Base-by-base conservation (phyloP, 2,329 filamentous ascomycete species). In the Paecilomyces sp. region DNA sequence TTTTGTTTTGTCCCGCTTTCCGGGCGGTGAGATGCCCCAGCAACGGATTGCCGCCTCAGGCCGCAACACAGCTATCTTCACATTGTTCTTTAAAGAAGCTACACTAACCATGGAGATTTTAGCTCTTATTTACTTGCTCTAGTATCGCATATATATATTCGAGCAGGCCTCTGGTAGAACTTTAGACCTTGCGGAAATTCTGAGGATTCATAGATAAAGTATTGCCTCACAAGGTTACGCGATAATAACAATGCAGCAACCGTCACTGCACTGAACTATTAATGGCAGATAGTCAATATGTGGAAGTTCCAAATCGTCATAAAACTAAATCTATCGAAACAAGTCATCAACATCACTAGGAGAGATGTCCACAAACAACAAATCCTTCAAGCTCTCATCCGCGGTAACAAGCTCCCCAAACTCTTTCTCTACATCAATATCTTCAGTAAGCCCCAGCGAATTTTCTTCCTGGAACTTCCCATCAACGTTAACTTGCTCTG, bases 351-450 rank as follows among this genome's bases (percentile, higher is more conserved):
- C 56, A 63, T 69, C 62, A 57, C 63, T 56, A 30, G 56, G 31
- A 56, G 67, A 61, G 25, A 72, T 57, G 11, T 65, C 63, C 13
- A 41, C 58, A 54, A 62, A 22, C 3, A 75, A 66, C 28, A 78
- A 65, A 3, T 61, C 66, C 28, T 61, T 60, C 18, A 78, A 60
- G 53, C 66, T 62, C 47, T 68, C 62, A 66, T 77, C 76, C 3
- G 69, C 72, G 18, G 71, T 67, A 64, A 74, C 72, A 24, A 79
- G 63, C 36, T 67, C 63, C 54, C 67, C 59, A 9, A 80, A 59
- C 31, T 77, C 74, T 22, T 60, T 59, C 22, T 73, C 68, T 51
- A 77, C 68, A 30, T 67, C 63, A 25, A 73, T 55, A 68, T 67
- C 59, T 68, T 70, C 13, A 63, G 65, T 53, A 59, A 61, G 50